A percentile compares a stretch with the other conserved stretches of the same genome.
These are phyloP conservation scores for Fusarium haematococcum DNA, from an alignment of 2,329 filamentous ascomycete species.

Conservation along the genomic window DNA sequence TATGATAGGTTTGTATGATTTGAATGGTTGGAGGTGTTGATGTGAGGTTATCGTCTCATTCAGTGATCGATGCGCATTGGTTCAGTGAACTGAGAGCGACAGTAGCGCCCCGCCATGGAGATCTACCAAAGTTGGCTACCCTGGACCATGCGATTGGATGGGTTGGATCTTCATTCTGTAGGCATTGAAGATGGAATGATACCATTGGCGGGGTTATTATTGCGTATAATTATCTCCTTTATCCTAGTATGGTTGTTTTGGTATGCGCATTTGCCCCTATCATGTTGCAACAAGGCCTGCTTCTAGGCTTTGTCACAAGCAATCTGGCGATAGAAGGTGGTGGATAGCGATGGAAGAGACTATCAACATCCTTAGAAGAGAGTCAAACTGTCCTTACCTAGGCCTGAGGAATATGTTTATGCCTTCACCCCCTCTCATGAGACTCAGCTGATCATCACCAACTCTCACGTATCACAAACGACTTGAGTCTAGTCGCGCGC, in stretches of 20 bases:
- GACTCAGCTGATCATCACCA: not conserved
- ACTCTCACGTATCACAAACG: not conserved
- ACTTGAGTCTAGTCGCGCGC: not conserved
- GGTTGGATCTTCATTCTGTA: not conserved
- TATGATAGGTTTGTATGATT: not conserved
- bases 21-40: not conserved
- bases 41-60: conserved; percentile 6
- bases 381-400: not conserved
- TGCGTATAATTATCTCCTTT: not conserved
- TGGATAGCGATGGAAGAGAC: conserved; percentile 32
- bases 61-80: not conserved
- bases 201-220: not conserved
- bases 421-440: not conserved
- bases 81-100: not conserved
- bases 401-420: not conserved
- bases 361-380: not conserved
- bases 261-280: not conserved
- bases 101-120: not conserved
- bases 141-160: not conserved
- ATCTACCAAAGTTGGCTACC: conserved; percentile 7
- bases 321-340: conserved; percentile 41
- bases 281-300: not conserved
- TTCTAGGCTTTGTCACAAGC: conserved; percentile 7
- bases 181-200: not conserved
- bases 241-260: not conserved